A percentile compares a stretch with the other conserved stretches of the same genome.
These are phyloP conservation scores for Entophlyctis luteolus DNA, from an alignment of 192 early-diverging fungal species.

Conservation along the genomic window DNA sequence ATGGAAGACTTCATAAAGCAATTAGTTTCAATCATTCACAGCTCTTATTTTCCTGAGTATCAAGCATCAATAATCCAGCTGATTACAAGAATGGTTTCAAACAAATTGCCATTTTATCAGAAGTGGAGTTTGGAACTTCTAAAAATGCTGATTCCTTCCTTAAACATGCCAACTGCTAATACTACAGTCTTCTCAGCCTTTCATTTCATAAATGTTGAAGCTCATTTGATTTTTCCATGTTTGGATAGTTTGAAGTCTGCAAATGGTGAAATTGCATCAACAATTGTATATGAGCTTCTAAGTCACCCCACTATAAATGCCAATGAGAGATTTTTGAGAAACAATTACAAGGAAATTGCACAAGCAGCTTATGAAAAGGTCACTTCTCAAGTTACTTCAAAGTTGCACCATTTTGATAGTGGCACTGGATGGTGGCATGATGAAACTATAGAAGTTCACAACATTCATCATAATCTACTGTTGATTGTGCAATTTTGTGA, in stretches of 20 bases:
- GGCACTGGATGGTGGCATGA: too few relatives aligned
- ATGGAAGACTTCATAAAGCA: slow-evolving; percentile 76
- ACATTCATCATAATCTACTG: too few relatives aligned
- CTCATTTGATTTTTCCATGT: slow-evolving; percentile 65
- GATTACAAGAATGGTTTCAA: slow-evolving; percentile 58
- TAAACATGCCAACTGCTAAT: slow-evolving; percentile 35
- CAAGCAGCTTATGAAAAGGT: slow-evolving; percentile 27
- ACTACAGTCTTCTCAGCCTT: background rate
- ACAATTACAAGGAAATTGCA: slow-evolving; percentile 23
- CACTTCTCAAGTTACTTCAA: too few relatives aligned
- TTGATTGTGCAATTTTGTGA: too few relatives aligned
- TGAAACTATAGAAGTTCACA: too few relatives aligned
- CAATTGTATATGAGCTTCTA: slow-evolving; percentile 67
- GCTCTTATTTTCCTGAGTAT: slow-evolving; percentile 61
- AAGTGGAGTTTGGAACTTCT: slow-evolving; percentile 61
- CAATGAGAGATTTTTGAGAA: slow-evolving; percentile 14
- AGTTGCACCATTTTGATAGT: too few relatives aligned
- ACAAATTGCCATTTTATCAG: slow-evolving; percentile 57
- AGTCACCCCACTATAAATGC: slow-evolving; percentile 8
- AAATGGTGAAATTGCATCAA: slow-evolving; percentile 61
- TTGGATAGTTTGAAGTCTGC: slow-evolving; percentile 62
- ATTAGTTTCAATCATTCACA: slow-evolving; percentile 53
- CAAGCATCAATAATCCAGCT: slow-evolving; percentile 60
- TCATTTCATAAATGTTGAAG: slow-evolving; percentile 45
- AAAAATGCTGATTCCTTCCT: slow-evolving; percentile 61